These are phyloP conservation scores for Gynandropsis gynandra DNA, from an alignment of 345 rosid genomes.

Conservation along the genomic window DNA sequence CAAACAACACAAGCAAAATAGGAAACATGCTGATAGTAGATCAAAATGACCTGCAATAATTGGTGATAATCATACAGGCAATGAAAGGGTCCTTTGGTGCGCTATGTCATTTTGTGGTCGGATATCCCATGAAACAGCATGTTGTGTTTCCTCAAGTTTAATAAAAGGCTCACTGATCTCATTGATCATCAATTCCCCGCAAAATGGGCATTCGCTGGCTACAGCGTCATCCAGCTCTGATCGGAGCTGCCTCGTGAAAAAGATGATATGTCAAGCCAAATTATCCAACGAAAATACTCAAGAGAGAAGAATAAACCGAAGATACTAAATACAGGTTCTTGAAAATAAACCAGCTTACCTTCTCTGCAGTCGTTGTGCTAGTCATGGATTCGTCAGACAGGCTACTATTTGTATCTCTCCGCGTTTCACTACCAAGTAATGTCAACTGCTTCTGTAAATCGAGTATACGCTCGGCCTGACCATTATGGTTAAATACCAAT, in stretches of 20 bases:
- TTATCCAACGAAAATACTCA: neutral
- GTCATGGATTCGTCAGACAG: slow-evolving; percentile 52
- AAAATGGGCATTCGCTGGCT: slow-evolving; percentile 91
- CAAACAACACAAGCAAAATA: no score
- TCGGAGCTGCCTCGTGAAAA: slow-evolving; percentile 53
- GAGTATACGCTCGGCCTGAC: slow-evolving; percentile 75
- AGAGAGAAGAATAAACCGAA: neutral
- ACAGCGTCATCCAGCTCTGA: slow-evolving; percentile 90
- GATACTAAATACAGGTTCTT: neutral
- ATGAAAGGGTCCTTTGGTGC: slow-evolving; percentile 54
- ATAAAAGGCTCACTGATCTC: slow-evolving; percentile 76
- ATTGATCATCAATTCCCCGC: slow-evolving; percentile 86
- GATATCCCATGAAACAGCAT: slow-evolving; percentile 79
- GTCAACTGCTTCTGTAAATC: slow-evolving; percentile 92
- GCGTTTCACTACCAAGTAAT: slow-evolving; percentile 61
- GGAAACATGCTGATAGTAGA: no score
- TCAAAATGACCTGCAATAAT: no score
- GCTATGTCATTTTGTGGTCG: slow-evolving; percentile 49
- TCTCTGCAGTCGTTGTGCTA: slow-evolving; percentile 58
- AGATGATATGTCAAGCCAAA: slow-evolving; percentile 10
- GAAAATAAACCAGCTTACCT: slow-evolving; percentile 37
- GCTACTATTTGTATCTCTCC: slow-evolving; percentile 56
- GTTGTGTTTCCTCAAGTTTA: slow-evolving; percentile 56
- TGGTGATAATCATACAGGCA: slow-evolving; percentile 25
- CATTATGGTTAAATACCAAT: slow-evolving; percentile 4